These are phyloP conservation scores for Fusarium equiseti DNA, from an alignment of 2,329 filamentous ascomycete genomes.

Conservation along the genomic window DNA sequence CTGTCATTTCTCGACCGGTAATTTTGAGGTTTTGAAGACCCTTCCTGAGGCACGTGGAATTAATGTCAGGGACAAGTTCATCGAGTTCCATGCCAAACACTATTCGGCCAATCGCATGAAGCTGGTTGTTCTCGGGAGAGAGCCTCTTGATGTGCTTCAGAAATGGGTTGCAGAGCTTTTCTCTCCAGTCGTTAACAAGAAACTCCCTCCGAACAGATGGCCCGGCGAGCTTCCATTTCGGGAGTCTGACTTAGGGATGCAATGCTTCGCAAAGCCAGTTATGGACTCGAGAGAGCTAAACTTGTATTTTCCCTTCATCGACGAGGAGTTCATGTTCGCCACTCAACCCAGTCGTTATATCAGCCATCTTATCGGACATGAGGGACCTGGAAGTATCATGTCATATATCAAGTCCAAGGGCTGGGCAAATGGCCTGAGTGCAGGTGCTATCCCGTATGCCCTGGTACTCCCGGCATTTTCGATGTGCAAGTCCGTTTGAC, in stretches of 20 bases:
- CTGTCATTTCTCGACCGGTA: slow-evolving; percentile 92
- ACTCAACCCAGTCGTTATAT: slow-evolving; percentile 88
- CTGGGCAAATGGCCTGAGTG: slow-evolving; percentile 86
- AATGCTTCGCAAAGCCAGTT: slow-evolving; percentile 90
- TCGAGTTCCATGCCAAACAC: slow-evolving; percentile 88
- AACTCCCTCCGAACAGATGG: slow-evolving; percentile 73
- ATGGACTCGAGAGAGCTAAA: slow-evolving; percentile 87
- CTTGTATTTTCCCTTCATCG: slow-evolving; percentile 85
- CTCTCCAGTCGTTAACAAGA: slow-evolving; percentile 83
- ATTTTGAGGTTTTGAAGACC: slow-evolving; percentile 86
- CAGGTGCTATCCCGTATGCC: slow-evolving; percentile 82
- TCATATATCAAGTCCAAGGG: slow-evolving; percentile 90
- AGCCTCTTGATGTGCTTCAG: slow-evolving; percentile 84
- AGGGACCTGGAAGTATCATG: slow-evolving; percentile 92
- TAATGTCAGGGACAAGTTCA: slow-evolving; percentile 90
- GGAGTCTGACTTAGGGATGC: slow-evolving; percentile 67
- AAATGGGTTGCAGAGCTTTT: slow-evolving; percentile 88
- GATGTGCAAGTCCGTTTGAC: slow-evolving; percentile 84
- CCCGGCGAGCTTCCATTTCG: slow-evolving; percentile 63
- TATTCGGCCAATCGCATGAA: slow-evolving; percentile 97
- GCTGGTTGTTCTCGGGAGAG: slow-evolving; percentile 85
- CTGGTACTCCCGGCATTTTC: slow-evolving; percentile 81
- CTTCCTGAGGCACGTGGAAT: slow-evolving; percentile 82
- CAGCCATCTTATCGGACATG: slow-evolving; percentile 89
- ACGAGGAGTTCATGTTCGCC: slow-evolving; percentile 84